Evolutionary conservation across 805 yeast genomes (phyloP), one percentile per base, ranked within the genome.

Genomic region (Wickerhamiella kazuoi): DNA sequence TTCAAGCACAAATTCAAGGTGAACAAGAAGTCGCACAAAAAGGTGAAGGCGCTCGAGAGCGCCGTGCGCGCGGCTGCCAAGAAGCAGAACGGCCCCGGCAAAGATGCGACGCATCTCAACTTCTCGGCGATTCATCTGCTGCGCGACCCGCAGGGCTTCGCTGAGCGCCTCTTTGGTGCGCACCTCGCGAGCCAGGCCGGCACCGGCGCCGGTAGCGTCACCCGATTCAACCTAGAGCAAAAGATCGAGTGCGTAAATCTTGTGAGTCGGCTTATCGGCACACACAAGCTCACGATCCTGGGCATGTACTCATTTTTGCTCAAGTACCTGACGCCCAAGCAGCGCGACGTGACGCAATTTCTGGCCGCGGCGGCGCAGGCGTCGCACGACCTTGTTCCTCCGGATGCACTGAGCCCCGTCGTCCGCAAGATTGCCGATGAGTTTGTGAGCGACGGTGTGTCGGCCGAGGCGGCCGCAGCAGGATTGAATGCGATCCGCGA

Each of bases 321-420:
- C 55, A 84, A 84, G 53, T 90, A 79, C 55, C 66, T 90, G 50
- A 86, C 94, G 1, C 97, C 98, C 36, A 87, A 87, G 57, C 97
- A 90, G 61, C 66, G 74, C 41, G 79, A 87, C 50, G 99, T 90
- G 34, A 90, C 99, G 0, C 93, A 83, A 57, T 77, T 90, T 47
- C 73, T 90, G 82, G 97, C 98, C 6, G 94, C 97, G 3, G 69
- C 81, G 36, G 99, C 98, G 0, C 98, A 90, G 64, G 83, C 97
- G 0, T 72, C 93, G 21, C 99, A 90, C 56, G 97, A 90, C 53
- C 66, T 90, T 52, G 95, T 90, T 6, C 99, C 99, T 20, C 98
- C 99, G 4, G 99, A 90, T 56, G 73, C 76, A 14, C 71, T 90
- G 44, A 64, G 69, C 34, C 76, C 77, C 37, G 74, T 90, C 49